Evolutionary conservation across 495 filamentous ascomycete genomes (phyloP), one percentile per base, ranked within the genome.

Genomic region (Cudoniella acicularis): DNA sequence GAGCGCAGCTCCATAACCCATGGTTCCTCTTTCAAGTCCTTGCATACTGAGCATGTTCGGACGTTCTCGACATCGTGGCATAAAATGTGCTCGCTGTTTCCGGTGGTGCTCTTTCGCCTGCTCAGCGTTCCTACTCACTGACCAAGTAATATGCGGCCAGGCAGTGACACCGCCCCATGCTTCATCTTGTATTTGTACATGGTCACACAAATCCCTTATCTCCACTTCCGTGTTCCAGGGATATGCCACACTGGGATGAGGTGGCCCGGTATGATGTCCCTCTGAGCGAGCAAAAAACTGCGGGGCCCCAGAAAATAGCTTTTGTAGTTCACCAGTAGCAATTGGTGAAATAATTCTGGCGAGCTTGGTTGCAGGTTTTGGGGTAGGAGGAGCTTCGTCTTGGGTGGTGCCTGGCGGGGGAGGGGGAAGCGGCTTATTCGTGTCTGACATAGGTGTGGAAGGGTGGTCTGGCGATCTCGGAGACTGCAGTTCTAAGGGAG

Each of bases 41-140:
- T 86, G 83, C 70, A 83, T 84, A 64, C 85, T 86, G 46, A 91
- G 75, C 88, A 92, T 93, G 69, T 81, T 88, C 4, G 89, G 88
- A 2, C 88, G 66, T 48, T 68, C 66, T 72, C 82, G 64, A 78
- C 79, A 71, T 66, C 83, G 59, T 70, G 77, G 70, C 74, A 85
- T 70, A 78, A 88, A 68, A 73, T 83, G 67, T 67, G 83, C 73
- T 64, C 73, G 72, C n/a, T 75, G 69, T 64, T 73, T 60, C 48
- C 46, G 24, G n/a, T 56, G 26, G 52, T 78, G 54, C 56, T 60
- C 24, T 61, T 65, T 22, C 17, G 41, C 62, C 64, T 68, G 46
- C 70, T 76, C 16, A 64, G 63, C 22, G 65, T 11, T 69, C 23
- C 25, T 54, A 16, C 25, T 50, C 9, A 56, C 54, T 36, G 53